Evolutionary conservation across 345 rosid genomes (phyloP), one percentile per base, ranked within the genome.

Genomic region (Syzygium grande): DNA sequence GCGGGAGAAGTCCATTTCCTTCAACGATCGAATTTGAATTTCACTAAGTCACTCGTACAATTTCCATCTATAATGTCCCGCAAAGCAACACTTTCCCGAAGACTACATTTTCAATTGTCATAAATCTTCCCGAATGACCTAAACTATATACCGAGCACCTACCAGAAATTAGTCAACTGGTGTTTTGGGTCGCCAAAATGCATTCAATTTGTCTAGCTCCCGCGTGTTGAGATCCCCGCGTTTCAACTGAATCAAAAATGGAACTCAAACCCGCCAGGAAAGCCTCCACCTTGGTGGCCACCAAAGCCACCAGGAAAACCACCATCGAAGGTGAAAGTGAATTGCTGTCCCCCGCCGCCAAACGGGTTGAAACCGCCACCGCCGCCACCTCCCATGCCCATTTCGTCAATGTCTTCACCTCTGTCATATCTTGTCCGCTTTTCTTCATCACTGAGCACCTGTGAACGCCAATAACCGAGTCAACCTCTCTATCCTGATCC

Each of bases 331-430:
- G 95, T 95, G 88, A 96, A 98, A 19, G 98, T 92, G 89, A 86
- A 98, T 17, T 92, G 95, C 65, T 95, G 97, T 29, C 99, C 98
- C 21, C 98, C 98, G 58, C 98, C 99, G 23, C 96, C 97, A 88
- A 94, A 95, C 11, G 98, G 98, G 90, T 95, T 96, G 92, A 92
- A 97, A 89, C 98, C 99, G 7, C 94, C 93, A 1, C 95, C 92
- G 0, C 94, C 95, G 3, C 95, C 92, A 0, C 94, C 94, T 1
- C 98, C 99, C 95, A 93, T 96, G 55, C 97, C 96, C 93, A 93
- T 93, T 41, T 97, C 99, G 87, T 98, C 99, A 27, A 98, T 90
- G 89, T 98, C 99, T 90, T 98, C 99, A 87, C 99, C 99, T 90
- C 98, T 93, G 89, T 98, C 99, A 86, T 89, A 98, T 90, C 98